phyloP scores from a whole-genome alignment of 2,329 filamentous ascomycete species.

The Diaporthe eres region DNA sequence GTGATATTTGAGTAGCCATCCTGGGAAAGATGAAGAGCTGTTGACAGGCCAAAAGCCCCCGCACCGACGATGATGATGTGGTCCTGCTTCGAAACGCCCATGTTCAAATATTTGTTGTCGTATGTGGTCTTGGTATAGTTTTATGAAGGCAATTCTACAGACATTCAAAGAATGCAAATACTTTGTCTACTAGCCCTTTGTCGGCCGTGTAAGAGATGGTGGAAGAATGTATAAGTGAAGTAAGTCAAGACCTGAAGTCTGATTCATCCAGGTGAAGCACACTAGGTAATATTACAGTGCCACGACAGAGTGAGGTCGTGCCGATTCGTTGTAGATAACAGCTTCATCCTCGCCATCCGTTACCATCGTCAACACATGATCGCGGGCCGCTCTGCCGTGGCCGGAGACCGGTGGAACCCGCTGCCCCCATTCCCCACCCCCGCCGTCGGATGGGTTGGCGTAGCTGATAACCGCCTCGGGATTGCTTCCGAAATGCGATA shows the following conservation, averaged over 20 bases:
- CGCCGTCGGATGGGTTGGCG: not conserved
- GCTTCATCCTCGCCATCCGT: not conserved
- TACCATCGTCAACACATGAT: constrained; percentile 12
- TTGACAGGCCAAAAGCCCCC: constrained; percentile 66
- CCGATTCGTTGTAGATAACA: constrained; percentile 27
- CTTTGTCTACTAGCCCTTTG: not conserved
- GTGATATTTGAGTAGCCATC: constrained; percentile 62
- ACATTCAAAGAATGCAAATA: not conserved
- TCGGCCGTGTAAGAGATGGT: not conserved
- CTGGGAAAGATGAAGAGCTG: constrained; percentile 60
- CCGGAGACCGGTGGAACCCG: constrained; percentile 6
- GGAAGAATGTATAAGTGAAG: not conserved
- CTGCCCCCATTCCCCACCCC: not conserved
- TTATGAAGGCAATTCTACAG: not conserved
- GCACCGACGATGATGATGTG: constrained; percentile 59
- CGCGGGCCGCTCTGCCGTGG: constrained; percentile 14
- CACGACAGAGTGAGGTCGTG: not conserved
- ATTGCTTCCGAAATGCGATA: constrained; percentile 29
- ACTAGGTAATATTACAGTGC: not conserved
- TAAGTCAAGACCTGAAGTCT: not conserved
- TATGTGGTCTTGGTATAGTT: not conserved
- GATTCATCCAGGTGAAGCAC: not conserved
- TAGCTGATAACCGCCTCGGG: constrained; percentile 9
- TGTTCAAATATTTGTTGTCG: not conserved
- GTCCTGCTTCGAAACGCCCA: constrained; percentile 1